Percentiles rank a stretch among this genome's conserved stretches.
phyloP scores from a whole-genome alignment of 176 grass and related monocot genomes.

The Hordeum vulgare region MorexV3_pseudomolecules_assembly NC_058523.1:19626279-19626778 shows the following conservation, averaged over 20 bases:
- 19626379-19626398: not conserved
- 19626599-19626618: not conserved
- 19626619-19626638: not conserved
- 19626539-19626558: not conserved
- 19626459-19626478: constrained; percentile 1
- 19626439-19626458: not conserved
- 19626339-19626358: not conserved
- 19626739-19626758: not conserved
- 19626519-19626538: not conserved
- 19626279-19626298: not conserved
- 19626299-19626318: accelerated
- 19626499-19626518: not conserved
- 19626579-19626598: not conserved
- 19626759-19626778: constrained; percentile 13
- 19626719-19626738: not conserved
- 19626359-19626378: not conserved
- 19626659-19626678: not conserved
- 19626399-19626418: not conserved
- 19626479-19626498: not conserved
- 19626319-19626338: not conserved
- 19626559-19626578: not conserved
- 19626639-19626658: not conserved
- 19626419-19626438: not conserved
- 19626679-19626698: not conserved
- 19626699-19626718: constrained; percentile 9